Base-by-base conservation (phyloP, 257 asterid genomes). In the Osmanthus fragrans region DNA sequence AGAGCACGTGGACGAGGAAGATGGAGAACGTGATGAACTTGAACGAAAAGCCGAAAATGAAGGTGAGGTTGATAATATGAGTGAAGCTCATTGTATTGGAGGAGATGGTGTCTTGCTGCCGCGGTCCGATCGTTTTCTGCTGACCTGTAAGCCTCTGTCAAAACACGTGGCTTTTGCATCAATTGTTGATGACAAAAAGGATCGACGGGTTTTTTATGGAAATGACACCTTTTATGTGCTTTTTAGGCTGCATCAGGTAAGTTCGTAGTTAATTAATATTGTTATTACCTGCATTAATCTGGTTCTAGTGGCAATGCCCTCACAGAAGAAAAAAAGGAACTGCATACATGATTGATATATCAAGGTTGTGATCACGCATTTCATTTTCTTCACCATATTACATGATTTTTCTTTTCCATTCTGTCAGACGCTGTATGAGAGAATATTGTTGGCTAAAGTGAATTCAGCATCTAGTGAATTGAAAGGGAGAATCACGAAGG, bases 31-130 rank as follows among this genome's bases (percentile, higher is more conserved):
- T 2, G 49, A 40, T 40, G 97, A 88, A 69, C 77, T 85, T 76
- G 96, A 95, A 80, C 92, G 90, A 36, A 92, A 93, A 89, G 97
- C 86, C 33, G 98, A 90, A 90, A 90, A 97, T 88, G 99, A 93
- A 85, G 97, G 93, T 81, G 99, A 96, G 83, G 98, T 88, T 0
- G 98, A 91, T 81, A 93, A 87, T 71, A 88, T 80, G 27, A 82
- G 89, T 80, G 99, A 90, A 82, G 49, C 16, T 8, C 49, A 10
- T 40, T 40, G 15, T 40, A 40, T 40, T 40, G 49, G 49, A 10
- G 49, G 49, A 10, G 99, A 90, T 80, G 89, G 89, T 76, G 76
- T 83, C 47, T 82, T 76, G 1, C 60, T 87, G 71, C 93, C 92
- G 21, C 88, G 79, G 77, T 88, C 98, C 36, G 96, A 89, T 76